Base-by-base conservation (phyloP, 2,329 filamentous ascomycete species). In the Chaetomium strumarium region DNA sequence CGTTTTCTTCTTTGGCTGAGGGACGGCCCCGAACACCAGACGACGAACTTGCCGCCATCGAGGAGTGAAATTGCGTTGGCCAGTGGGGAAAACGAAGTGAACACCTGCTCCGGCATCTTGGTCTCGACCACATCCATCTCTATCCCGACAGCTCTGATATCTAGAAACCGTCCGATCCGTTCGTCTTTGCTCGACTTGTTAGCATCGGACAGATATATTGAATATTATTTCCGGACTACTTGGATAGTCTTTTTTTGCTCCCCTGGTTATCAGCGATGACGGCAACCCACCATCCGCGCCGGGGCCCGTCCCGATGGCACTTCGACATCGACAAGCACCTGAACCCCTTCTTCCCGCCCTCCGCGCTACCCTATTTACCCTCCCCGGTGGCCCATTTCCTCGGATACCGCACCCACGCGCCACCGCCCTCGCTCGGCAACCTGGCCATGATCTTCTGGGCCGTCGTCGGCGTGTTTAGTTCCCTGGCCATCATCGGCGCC, bases 271-370 rank as follows among this genome's bases (percentile, higher is more conserved):
- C 31, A 13, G 12, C 49, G 5, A 55, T 55, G 45, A 51, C 40
- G 38, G 24, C 49, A 13, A 31, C 43, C 24, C 16, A 30, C 24
- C 42, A 17, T 14, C 40, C 39, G 14, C 44, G 44, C 38, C 42
- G 45, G 40, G 46, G 45, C 30, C 48, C 37, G 17, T 48, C 49
- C 14, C 55, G 46, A 33, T 77, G 75, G 71, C 75, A 84, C 63
- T 82, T 95, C 68, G 81, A 93, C 69, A 79, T 95, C 58, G 90
- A 96, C 73, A 71, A 70, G n/a, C 81, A 85, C 65, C 66, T 95
- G 46, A 90, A 92, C 66, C 85, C 77, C 2, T 75, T 82, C 55
- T 64, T 95, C 20, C 86, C 86, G 9, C 72, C 78, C 13, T 84
- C 85, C 38, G 80, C 79, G 60, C 78, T 88, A 66, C 71, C 77